Percentiles rank a stretch among this genome's conserved stretches.
These are phyloP conservation scores for Ceratobasidium sp. DNA, from an alignment of 1,284 basidiomycete genomes.

Conservation along the genomic window DNA sequence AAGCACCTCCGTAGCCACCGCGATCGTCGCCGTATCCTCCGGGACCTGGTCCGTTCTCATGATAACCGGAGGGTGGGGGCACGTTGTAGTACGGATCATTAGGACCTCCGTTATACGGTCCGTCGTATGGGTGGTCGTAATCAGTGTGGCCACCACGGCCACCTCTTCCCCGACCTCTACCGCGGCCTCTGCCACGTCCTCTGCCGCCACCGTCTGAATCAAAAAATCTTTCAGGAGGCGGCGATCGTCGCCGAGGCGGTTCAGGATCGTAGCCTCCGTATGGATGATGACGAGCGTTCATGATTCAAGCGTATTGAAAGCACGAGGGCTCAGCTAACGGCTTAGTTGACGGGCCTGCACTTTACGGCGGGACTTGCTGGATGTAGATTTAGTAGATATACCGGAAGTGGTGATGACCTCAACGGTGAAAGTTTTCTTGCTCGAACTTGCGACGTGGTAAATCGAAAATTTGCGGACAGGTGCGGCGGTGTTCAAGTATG, in stretches of 20 bases:
- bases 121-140: slow-evolving; percentile 28
- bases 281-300: slow-evolving; percentile 83
- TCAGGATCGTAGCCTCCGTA: slow-evolving; percentile 75
- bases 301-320: slow-evolving; percentile 51
- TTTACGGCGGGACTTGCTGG: slow-evolving; percentile 8
- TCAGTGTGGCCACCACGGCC: slow-evolving; percentile 50
- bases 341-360: slow-evolving; percentile 20
- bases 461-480: slow-evolving; percentile 1
- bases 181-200: slow-evolving; percentile 59
- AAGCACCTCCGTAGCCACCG: slow-evolving; percentile 60
- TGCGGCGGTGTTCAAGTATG: neutral
- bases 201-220: slow-evolving; percentile 58
- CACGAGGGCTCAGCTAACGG: slow-evolving; percentile 34
- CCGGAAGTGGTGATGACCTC: slow-evolving; percentile 18
- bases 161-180: slow-evolving; percentile 60
- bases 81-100: slow-evolving; percentile 34
- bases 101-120: slow-evolving; percentile 14
- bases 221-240: slow-evolving; percentile 59
- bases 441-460: slow-evolving; percentile 20
- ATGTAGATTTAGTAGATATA: slow-evolving; percentile 13
- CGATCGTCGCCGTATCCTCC: slow-evolving; percentile 39
- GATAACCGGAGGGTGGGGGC: slow-evolving; percentile 54
- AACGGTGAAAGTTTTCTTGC: slow-evolving; percentile 27
- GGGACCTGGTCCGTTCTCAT: slow-evolving; percentile 48
- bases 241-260: slow-evolving; percentile 64